These are phyloP conservation scores for Kodamaea arcana DNA, from an alignment of 1,139 yeast genomes.

Conservation along the genomic window DNA sequence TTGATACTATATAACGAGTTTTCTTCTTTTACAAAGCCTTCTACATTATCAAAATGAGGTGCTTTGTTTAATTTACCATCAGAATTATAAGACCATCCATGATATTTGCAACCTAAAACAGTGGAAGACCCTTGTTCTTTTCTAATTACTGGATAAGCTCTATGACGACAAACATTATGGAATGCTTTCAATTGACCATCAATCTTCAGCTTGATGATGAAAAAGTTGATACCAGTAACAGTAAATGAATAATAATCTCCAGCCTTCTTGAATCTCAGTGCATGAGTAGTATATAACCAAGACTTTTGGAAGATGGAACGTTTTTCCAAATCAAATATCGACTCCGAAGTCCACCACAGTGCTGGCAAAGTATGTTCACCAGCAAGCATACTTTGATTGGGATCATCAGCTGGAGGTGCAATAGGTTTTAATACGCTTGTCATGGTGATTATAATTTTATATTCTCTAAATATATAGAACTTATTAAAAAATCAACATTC, in stretches of 20 bases:
- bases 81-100: constrained; percentile 63
- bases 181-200: constrained; percentile 52
- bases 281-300: constrained; percentile 53
- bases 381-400: constrained; percentile 24
- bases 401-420: constrained; percentile 25
- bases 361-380: constrained; percentile 62
- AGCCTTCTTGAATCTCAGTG: constrained; percentile 47
- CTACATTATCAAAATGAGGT: constrained; percentile 56
- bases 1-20: constrained; percentile 53
- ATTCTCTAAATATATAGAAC: too few relatives aligned
- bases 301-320: constrained; percentile 53
- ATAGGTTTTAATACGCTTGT: constrained; percentile 13
- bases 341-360: constrained; percentile 61
- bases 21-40: constrained; percentile 53
- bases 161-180: constrained; percentile 62
- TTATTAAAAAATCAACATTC: too few relatives aligned
- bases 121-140: constrained; percentile 56
- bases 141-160: constrained; percentile 58
- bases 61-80: constrained; percentile 57
- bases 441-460: too few relatives aligned
- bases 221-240: constrained; percentile 51
- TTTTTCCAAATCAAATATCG: constrained; percentile 54
- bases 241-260: constrained; percentile 54
- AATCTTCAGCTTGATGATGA: constrained; percentile 49
- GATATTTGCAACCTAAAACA: constrained; percentile 57